Evolutionary conservation across 805 yeast species (phyloP).

Genomic region (Spathaspora arborariae): DNA sequence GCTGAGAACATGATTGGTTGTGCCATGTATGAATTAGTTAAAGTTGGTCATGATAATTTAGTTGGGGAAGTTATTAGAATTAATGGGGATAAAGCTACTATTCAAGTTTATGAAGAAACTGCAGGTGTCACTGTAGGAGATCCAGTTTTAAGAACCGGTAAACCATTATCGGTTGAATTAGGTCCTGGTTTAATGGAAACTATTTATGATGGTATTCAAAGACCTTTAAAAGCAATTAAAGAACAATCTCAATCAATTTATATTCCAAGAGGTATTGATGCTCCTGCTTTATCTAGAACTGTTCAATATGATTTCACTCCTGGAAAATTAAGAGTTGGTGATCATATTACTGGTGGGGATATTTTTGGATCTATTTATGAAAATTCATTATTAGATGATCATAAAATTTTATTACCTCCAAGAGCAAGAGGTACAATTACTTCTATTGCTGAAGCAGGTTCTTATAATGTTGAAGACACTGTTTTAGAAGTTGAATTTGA

Average conservation of each 20-base stretch:
- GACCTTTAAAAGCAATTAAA: slow-evolving; percentile 93
- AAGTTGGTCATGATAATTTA: slow-evolving; percentile 93
- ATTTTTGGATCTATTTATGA: slow-evolving; percentile 91
- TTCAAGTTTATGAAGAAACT: slow-evolving; percentile 98
- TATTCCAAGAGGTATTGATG: slow-evolving; percentile 98
- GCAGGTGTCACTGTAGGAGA: slow-evolving; percentile 99
- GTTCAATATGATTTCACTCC: slow-evolving; percentile 86
- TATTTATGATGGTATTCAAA: slow-evolving; percentile 98
- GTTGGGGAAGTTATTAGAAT: slow-evolving; percentile 99
- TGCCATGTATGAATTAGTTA: slow-evolving; percentile 99
- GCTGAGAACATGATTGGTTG: slow-evolving; percentile 99
- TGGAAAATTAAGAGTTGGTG: slow-evolving; percentile 77
- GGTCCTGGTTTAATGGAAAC: slow-evolving; percentile 99
- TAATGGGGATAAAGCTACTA: slow-evolving; percentile 93
- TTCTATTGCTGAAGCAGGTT: slow-evolving; percentile 83
- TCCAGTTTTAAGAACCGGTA: slow-evolving; percentile 96
- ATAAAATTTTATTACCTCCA: slow-evolving; percentile 94
- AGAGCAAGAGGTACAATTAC: slow-evolving; percentile 97
- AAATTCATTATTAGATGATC: slow-evolving; percentile 88
- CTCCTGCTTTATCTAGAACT: slow-evolving; percentile 87
- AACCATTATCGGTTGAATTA: slow-evolving; percentile 97
- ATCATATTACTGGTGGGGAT: slow-evolving; percentile 98
- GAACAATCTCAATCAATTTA: slow-evolving; percentile 87
- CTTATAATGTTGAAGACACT: slow-evolving; percentile 86
- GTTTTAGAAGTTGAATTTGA: slow-evolving; percentile 92